Evolutionary conservation across 2,329 filamentous ascomycete species (phyloP), one percentile per base, ranked within the genome.

Genomic region (Colletotrichum liaoningense): DNA sequence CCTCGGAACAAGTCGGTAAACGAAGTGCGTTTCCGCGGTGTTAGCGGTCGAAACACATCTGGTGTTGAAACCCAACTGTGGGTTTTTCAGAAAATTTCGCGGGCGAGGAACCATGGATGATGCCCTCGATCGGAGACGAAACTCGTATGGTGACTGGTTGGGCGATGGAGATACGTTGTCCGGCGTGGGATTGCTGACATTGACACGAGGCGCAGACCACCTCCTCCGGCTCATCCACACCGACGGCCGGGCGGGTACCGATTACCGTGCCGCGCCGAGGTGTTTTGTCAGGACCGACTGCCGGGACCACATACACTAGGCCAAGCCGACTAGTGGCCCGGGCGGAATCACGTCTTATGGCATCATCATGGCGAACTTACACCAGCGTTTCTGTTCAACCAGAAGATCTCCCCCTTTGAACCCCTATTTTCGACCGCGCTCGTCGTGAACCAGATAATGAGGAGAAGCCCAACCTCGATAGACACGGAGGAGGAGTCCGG

Each of bases 281-380:
- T 19, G 38, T 19, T 42, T 42, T 42, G 38, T 42, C 38, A 70
- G 56, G 16, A 59, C 70, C 70, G 70, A 73, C 7, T 73, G 70
- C 70, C 70, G 70, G 26, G 1, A 5, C 55, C 46, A 58, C 57
- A 67, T 35, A 55, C 60, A 60, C 66, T 38, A 70, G 67, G 56
- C 56, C 60, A 73, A 73, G 70, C 67, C 55, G 46, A 26, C 56
- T 70, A 65, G 70, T 70, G 70, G 70, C 60, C 59, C 67, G 62
- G 56, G 56, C 70, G 55, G 60, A 52, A 73, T 73, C 67, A 73
- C 70, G 70, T 62, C 70, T 73, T 73, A 56, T 70, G 55, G 60
- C 70, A 73, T 70, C 70, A 73, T 60, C 22, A 73, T 73, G 70
- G 67, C 70, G 70, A 73, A 65, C 64, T 38, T 35, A 60, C 60